These are phyloP conservation scores for Candida ortonii DNA, from an alignment of 805 yeast genomes.

Conservation along the genomic window DNA sequence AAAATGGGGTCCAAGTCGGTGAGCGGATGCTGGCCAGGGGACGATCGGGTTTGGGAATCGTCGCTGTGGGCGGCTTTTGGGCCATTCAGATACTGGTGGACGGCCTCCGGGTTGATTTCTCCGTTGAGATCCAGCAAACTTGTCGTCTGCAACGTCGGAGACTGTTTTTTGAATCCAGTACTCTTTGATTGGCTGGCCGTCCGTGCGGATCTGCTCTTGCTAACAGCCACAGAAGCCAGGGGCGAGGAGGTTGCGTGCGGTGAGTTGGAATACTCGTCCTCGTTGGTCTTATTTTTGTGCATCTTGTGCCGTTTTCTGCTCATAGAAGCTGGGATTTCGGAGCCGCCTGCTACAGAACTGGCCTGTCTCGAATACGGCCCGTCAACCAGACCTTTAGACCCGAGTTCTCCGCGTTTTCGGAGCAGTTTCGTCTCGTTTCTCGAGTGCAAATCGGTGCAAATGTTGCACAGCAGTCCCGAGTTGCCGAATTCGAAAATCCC, in stretches of 20 bases:
- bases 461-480: slow-evolving; percentile 32
- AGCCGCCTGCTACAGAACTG: slow-evolving; percentile 5
- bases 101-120: slow-evolving; percentile 3
- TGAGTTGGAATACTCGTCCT: slow-evolving; percentile 8
- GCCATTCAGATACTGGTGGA: too few species aligned
- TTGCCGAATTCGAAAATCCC: slow-evolving; percentile 36
- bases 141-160: too few species aligned
- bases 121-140: too few species aligned
- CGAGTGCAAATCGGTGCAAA: slow-evolving; percentile 27
- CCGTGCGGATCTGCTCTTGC: slow-evolving; percentile 8
- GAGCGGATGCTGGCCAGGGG: slow-evolving; percentile 19
- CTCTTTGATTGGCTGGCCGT: too few species aligned
- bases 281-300: slow-evolving; percentile 6
- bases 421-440: slow-evolving; percentile 24
- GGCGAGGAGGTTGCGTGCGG: slow-evolving; percentile 14
- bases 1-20: slow-evolving; percentile 30
- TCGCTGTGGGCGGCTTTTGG: too few species aligned
- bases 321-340: slow-evolving; percentile 5
- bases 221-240: slow-evolving; percentile 7
- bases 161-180: too few species aligned
- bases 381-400: slow-evolving; percentile 32
- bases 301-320: slow-evolving; percentile 16
- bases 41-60: slow-evolving; percentile 7
- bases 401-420: slow-evolving; percentile 33
- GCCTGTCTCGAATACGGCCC: slow-evolving; percentile 26